These are phyloP conservation scores for Hypoxylon fragiforme DNA, from an alignment of 495 filamentous ascomycete species.

Conservation along the genomic window DNA sequence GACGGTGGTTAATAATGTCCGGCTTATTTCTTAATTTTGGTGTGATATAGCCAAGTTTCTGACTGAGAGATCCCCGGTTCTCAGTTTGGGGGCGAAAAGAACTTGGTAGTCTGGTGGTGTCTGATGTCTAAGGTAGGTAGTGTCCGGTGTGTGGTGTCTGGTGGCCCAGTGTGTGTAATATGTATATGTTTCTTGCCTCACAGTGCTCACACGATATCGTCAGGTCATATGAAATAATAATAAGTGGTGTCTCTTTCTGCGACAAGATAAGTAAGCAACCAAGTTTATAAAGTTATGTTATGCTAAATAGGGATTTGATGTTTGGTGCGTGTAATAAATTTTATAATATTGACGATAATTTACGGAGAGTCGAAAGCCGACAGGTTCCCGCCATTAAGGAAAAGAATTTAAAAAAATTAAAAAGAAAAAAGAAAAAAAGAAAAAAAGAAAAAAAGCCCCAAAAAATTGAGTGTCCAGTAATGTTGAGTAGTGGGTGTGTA, in stretches of 20 bases:
- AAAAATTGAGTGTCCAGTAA: not conserved
- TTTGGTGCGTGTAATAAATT: slow-evolving; percentile 9
- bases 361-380: slow-evolving; percentile 27
- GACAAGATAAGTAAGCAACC: slow-evolving; percentile 29
- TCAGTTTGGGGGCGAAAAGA: slow-evolving; percentile 22
- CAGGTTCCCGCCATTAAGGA: slow-evolving; percentile 14
- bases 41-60: slow-evolving; percentile 22
- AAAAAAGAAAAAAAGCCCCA: too few relatives aligned
- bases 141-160: too few relatives aligned
- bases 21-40: slow-evolving; percentile 23
- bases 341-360: slow-evolving; percentile 24
- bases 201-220: slow-evolving; percentile 39
- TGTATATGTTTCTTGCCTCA: too few relatives aligned
- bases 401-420: slow-evolving; percentile 1
- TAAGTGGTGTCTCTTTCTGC: slow-evolving; percentile 19
- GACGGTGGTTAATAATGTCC: slow-evolving; percentile 25
- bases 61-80: slow-evolving; percentile 6
- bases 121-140: too few relatives aligned
- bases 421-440: too few relatives aligned
- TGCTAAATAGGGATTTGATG: too few relatives aligned
- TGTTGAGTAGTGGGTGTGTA: slow-evolving; percentile 6
- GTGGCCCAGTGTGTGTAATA: too few relatives aligned
- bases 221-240: slow-evolving; percentile 31
- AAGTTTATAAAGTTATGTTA: slow-evolving; percentile 11
- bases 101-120: slow-evolving; percentile 25